A percentile compares a stretch with the other conserved stretches of the same genome.
Evolutionary conservation across 169 alveolate species (phyloP).

Genomic region (Cryptosporidium felis): DNA sequence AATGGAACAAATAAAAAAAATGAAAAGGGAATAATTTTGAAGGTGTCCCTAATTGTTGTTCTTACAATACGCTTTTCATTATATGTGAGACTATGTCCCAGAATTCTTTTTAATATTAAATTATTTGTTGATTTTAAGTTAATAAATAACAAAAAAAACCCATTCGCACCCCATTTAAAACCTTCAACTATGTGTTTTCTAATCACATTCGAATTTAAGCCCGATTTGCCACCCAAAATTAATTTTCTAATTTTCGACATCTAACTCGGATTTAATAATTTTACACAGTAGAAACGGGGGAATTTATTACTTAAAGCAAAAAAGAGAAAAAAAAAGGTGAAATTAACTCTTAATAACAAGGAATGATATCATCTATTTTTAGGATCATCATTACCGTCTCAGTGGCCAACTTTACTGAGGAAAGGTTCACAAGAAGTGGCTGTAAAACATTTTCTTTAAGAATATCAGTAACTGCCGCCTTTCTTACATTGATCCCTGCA

Average conservation of each 20-base stretch:
- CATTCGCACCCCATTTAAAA: neutral
- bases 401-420: constrained; percentile 96
- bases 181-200: neutral
- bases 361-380: constrained; percentile 97
- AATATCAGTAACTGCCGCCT: constrained; percentile 90
- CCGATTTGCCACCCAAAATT: too few species aligned
- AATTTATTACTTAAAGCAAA: neutral
- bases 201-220: too few species aligned
- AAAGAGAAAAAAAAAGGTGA: neutral
- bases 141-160: neutral
- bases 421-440: constrained; percentile 96
- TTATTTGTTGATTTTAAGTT: neutral
- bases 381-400: constrained; percentile 99
- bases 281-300: too few species aligned
- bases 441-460: constrained; percentile 93
- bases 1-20: constrained; percentile 86
- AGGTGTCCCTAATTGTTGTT: constrained; percentile 83
- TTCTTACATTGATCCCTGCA: constrained; percentile 94
- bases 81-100: constrained; percentile 23
- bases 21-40: constrained; percentile 88
- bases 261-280: too few species aligned
- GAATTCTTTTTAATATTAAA: neutral
- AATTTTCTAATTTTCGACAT: too few species aligned
- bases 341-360: constrained; percentile 10
- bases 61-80: constrained; percentile 4